A percentile compares a stretch with the other conserved stretches of the same genome.
Evolutionary conservation across 345 rosid genomes (phyloP).

Genomic region (Camelina laxa): DNA sequence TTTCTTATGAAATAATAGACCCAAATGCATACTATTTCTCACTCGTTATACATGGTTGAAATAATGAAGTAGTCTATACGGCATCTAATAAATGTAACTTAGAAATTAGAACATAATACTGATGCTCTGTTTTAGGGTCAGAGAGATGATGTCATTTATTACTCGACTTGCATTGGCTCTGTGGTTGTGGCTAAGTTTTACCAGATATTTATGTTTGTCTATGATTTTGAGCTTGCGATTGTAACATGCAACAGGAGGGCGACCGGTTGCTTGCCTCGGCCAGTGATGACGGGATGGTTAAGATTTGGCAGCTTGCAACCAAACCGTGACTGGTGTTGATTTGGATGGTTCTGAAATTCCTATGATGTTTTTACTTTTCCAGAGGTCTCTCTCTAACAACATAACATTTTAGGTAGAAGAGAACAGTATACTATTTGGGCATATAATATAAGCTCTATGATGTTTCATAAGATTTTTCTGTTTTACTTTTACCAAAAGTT

Average conservation of each 20-base stretch:
- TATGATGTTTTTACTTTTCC: conserved; percentile 21
- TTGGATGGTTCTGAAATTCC: conserved; percentile 18
- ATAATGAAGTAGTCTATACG: conserved; percentile 4
- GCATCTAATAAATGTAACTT: not conserved
- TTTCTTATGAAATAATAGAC: conserved; percentile 21
- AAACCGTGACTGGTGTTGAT: conserved; percentile 37
- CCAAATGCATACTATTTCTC: conserved; percentile 2
- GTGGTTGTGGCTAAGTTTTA: not conserved
- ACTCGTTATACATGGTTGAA: conserved; percentile 4
- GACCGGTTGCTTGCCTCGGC: conserved; percentile 74
- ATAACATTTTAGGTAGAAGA: too few relatives aligned
- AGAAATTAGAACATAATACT: conserved; percentile 6
- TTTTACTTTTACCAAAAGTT: too few relatives aligned
- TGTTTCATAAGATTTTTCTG: too few relatives aligned
- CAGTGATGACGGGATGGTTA: conserved; percentile 79
- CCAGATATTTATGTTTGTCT: not conserved
- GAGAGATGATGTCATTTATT: conserved; percentile 1
- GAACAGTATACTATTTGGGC: too few relatives aligned
- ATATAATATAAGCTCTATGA: too few relatives aligned
- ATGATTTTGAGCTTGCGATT: conserved; percentile 20
- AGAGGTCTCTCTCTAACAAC: too few relatives aligned
- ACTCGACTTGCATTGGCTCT: not conserved
- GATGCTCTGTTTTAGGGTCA: conserved; percentile 14
- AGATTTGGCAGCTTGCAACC: conserved; percentile 72
- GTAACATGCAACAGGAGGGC: conserved; percentile 29